Evolutionary conservation across 345 rosid genomes (phyloP), one percentile per base, ranked within the genome.

Genomic region (Gossypium longicalyx): DNA sequence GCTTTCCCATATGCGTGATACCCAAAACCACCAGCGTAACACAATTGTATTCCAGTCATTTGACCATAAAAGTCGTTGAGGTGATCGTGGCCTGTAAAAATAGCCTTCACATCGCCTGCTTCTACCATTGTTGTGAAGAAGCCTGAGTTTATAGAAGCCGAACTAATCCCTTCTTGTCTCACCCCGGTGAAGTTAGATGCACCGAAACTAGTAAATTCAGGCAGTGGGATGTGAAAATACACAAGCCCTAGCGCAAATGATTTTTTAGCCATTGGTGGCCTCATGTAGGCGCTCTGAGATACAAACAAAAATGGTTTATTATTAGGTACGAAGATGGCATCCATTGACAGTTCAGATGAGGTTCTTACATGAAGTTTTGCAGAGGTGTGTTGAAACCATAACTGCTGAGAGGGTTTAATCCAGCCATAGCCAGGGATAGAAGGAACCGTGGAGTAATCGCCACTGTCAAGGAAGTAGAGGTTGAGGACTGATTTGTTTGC

Each of bases 1-100:
- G 90, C 93, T 82, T 89, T 86, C 65, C 97, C 97, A 60, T 92
- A 94, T 20, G 93, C 98, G 82, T 91, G 97, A 83, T 92, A 92
- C 78, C 98, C 93, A 77, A 90, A 87, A 19, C 93, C 98, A 64
- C 97, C 98, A 49, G 90, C 97, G 45, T 94, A 94, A 70, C 98
- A 94, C 74, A 94, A 94, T 34, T 94, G 85, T 71, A 92, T 84
- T 19, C 93, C 93, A 43, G 76, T 78, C 52, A 87, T 82, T 29
- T 72, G 17, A 13, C 88, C 97, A 70, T 97, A 94, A 77, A 91
- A 94, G 82, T 94, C 98, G 17, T 90, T 94, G 74, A 86, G 1
- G 73, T 94, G 98, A 79, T 94, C 98, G 63, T 94, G 97, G 29
- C 97, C 98, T 0, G 80, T 86, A 83, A 94, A 94, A 74, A 87